Evolutionary conservation across 805 yeast genomes (phyloP).

Genomic region (Blastobotrys terrestris): DNA sequence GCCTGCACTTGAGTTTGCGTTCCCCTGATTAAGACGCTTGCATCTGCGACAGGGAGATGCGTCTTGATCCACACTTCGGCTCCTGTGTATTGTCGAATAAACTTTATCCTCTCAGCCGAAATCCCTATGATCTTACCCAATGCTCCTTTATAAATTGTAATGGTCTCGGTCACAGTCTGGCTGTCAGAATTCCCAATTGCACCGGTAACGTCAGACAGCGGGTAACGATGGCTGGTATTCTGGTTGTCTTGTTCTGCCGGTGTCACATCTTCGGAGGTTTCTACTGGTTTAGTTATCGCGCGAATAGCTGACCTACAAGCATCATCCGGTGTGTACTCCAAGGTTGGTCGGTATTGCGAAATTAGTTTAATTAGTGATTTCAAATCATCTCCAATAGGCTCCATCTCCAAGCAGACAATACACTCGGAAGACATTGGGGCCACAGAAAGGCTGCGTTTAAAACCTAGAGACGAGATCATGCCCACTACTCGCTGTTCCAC

Average conservation of each 20-base stretch:
- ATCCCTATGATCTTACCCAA: not conserved
- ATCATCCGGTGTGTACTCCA: not conserved
- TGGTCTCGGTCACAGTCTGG: not conserved
- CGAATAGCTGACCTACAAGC: not conserved
- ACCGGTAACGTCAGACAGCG: not conserved
- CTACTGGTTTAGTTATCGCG: not conserved
- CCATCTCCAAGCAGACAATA: not conserved
- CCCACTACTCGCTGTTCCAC: not conserved
- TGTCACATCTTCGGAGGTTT: not conserved
- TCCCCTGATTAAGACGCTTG: not conserved
- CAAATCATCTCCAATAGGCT: not conserved
- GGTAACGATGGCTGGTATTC: not conserved
- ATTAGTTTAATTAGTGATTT: not conserved
- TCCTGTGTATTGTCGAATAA: not conserved
- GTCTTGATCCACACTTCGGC: not conserved
- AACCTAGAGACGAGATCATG: not conserved
- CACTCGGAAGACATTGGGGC: not conserved
- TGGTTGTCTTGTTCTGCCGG: not conserved
- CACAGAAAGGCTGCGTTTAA: not conserved
- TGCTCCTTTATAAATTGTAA: not conserved
- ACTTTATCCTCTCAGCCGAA: not conserved
- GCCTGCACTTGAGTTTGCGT: not conserved
- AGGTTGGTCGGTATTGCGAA: not conserved
- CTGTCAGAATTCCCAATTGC: not conserved
- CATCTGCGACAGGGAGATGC: not conserved